Evolutionary conservation across 2,329 filamentous ascomycete genomes (phyloP), one percentile per base, ranked within the genome.

Genomic region (Xylariaceae sp.): DNA sequence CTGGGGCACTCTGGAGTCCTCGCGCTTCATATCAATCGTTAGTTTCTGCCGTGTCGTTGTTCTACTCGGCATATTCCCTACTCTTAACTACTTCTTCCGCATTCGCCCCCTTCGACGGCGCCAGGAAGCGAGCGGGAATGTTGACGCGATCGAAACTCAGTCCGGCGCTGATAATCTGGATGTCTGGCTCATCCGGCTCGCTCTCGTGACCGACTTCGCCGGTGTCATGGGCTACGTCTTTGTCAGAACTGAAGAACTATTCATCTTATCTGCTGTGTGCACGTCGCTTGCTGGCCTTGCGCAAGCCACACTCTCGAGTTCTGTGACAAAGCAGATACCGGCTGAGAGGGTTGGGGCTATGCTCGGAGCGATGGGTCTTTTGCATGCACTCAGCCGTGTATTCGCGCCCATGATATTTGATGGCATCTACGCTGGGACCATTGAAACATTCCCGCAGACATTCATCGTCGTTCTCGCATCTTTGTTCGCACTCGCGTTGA

Each of bases 271-370:
- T 16, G 92, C 88, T 38, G 72, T 88, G 36, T 57, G 91, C 16
- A 85, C 88, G 2, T 77, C 88, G 0, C 69, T 94, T 32, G 92
- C 92, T 20, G 91, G 91, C 1, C 83, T 97, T 37, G 91, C 86
- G 0, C 85, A 85, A 27, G 91, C 93, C 1, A 93, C 88, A 0
- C 74, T 95, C 40, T 89, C 95, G 60, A 85, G 87, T 2, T 79
- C 86, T 1, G 71, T 96, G 40, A 96, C 90, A 17, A 97, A 96
- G 63, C 93, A 97, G 64, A 85, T 97, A 0, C 88, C 91, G 0
- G 75, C 82, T 1, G 86, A 93, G 52, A 79, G 80, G 37, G 85
- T 93, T 0, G 93, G 93, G 0, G 83, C 93, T 63, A 72, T 97
- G n/a, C 76, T 98, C 0, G 93, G 93, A 19, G 91, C 90, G 2